A percentile compares a stretch with the other conserved stretches of the same genome.
Evolutionary conservation across 2,329 filamentous ascomycete genomes (phyloP).

Genomic region (Pseudogymnoascus sp.): DNA sequence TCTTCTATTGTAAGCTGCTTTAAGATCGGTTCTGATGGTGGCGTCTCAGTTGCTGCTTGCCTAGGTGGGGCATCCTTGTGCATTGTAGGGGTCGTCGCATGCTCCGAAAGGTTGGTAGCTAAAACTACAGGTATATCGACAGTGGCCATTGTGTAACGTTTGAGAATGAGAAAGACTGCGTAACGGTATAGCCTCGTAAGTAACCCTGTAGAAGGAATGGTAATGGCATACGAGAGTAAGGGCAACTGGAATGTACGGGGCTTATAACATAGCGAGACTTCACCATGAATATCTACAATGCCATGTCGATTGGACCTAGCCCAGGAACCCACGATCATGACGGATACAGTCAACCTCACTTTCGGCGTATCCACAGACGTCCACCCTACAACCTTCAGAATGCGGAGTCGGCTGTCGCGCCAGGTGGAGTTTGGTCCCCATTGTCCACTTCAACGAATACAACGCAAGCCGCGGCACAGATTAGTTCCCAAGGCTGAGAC

Average conservation of each 20-base stretch:
- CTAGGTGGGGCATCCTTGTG: background rate
- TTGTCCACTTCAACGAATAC: background rate
- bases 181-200: background rate
- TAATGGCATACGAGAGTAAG: background rate
- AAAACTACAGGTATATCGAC: background rate
- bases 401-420: background rate
- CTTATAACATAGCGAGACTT: background rate
- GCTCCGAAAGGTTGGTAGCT: background rate
- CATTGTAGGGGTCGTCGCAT: background rate
- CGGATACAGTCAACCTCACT: background rate
- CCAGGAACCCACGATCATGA: background rate
- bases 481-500: background rate
- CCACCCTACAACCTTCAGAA: background rate
- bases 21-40: slow-evolving; percentile 10
- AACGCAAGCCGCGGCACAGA: background rate
- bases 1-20: slow-evolving; percentile 25
- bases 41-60: background rate
- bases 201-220: background rate
- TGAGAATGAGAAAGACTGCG: background rate
- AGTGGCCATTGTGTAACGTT: background rate
- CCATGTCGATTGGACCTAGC: background rate
- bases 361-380: background rate
- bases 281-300: background rate
- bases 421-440: background rate
- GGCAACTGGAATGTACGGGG: background rate